phyloP scores from a whole-genome alignment of 2,329 filamentous ascomycete genomes.

The Dendrostoma leiphaemia region DNA sequence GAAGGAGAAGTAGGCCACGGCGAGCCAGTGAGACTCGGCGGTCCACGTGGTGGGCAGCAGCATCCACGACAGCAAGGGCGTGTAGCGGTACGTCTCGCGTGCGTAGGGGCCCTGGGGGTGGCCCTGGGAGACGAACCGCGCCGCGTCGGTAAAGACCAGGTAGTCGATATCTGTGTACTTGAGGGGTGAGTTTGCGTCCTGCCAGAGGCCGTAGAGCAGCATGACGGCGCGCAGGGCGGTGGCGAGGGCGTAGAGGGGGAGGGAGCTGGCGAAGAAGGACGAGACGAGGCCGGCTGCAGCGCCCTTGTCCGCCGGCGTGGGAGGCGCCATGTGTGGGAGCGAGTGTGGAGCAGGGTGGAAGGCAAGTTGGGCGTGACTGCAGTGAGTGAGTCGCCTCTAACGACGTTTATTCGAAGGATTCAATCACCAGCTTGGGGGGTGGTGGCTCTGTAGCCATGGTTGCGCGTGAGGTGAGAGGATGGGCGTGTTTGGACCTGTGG shows the following conservation, averaged over 20 bases:
- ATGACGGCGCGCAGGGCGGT: slow-evolving; percentile 68
- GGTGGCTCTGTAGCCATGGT: too few species aligned
- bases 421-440: too few species aligned
- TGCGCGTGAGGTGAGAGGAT: too few species aligned
- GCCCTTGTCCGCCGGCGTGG: background rate
- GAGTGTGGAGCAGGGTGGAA: too few species aligned
- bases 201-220: slow-evolving; percentile 85
- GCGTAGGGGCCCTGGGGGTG: slow-evolving; percentile 68
- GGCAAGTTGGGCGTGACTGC: too few species aligned
- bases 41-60: slow-evolving; percentile 73
- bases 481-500: too few species aligned
- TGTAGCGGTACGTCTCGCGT: slow-evolving; percentile 95
- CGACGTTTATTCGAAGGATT: too few species aligned
- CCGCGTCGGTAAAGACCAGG: slow-evolving; percentile 93
- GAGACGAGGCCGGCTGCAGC: slow-evolving; percentile 17
- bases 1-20: slow-evolving; percentile 65
- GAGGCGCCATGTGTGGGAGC: slow-evolving; percentile 1
- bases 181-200: slow-evolving; percentile 86
- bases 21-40: slow-evolving; percentile 26
- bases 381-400: too few species aligned
- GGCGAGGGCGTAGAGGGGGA: slow-evolving; percentile 54
- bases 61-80: slow-evolving; percentile 88
- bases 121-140: slow-evolving; percentile 68
- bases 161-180: slow-evolving; percentile 99
- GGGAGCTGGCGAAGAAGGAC: slow-evolving; percentile 35